Evolutionary conservation across 352 stramenopile species (phyloP), one percentile per base, ranked within the genome.

Genomic region (Phytopythium vexans): DNA sequence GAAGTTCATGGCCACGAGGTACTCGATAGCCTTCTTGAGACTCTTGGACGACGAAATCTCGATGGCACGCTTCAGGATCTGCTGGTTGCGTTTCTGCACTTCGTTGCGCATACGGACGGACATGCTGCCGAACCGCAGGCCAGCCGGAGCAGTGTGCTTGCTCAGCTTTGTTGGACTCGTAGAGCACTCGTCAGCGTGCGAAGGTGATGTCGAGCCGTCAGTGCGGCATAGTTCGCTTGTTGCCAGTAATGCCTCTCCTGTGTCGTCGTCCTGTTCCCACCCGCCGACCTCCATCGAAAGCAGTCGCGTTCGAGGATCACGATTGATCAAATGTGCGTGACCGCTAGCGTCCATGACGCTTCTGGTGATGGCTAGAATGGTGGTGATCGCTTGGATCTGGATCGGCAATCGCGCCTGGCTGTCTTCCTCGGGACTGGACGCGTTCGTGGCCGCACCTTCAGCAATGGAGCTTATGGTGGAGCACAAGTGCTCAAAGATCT

Each of bases 311-410:
- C 81, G 70, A 32, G 82, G 71, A 48, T 95, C 84, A 14, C 81
- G 70, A 48, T 75, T 91, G 44, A 95, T 95, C n/a, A 95, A 64
- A 49, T 93, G 79, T 0, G 85, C 83, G 34, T 95, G 85, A 0
- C 85, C 85, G 68, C 85, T 95, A 21, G 80, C 81, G 52, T 95
- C 85, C 83, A 95, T 93, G 3, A 93, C 58, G 48, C 85, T 94
- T n/a, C 85, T 66, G 15, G 80, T 70, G 49, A 95, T 90, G 0
- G 85, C 82, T 6, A 92, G 56, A 16, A 94, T 77, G 5, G 77
- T 86, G 15, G 50, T 72, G n/a, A 94, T 86, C 8, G 85, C 74
- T 53, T 88, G 74, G 2, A 68, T 73, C 52, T 91, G 79, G 11
- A 89, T 51, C 9, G 70, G 62, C 12, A 78, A 34, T 8, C 66